Percentiles rank a stretch among this genome's conserved stretches.
Evolutionary conservation across 2,329 filamentous ascomycete genomes (phyloP).

Genomic region (Keithomyces neogunnii): DNA sequence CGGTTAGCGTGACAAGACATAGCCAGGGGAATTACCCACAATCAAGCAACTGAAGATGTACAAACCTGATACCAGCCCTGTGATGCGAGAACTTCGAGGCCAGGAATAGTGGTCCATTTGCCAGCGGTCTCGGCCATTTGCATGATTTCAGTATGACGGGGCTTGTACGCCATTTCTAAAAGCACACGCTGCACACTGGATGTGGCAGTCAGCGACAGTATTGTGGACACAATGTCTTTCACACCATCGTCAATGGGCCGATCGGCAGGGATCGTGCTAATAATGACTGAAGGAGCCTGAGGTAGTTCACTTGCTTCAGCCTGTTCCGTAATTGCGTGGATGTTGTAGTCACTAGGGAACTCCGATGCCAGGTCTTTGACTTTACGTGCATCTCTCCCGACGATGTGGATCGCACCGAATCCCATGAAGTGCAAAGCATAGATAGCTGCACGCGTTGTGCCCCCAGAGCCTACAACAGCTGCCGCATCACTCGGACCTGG

Average conservation of each 20-base stretch:
- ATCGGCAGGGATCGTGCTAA: constrained; percentile 88
- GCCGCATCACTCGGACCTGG: constrained; percentile 38
- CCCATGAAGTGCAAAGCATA: constrained; percentile 79
- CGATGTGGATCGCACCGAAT: constrained; percentile 78
- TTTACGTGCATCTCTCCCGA: constrained; percentile 67
- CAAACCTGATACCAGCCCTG: constrained; percentile 83
- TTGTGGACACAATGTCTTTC: constrained; percentile 50
- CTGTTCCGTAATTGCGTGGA: constrained; percentile 50
- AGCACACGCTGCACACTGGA: constrained; percentile 47
- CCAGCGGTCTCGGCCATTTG: constrained; percentile 62
- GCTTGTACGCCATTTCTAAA: constrained; percentile 96
- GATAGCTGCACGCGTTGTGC: constrained; percentile 84
- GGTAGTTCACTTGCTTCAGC: constrained; percentile 38
- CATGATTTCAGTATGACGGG: constrained; percentile 75
- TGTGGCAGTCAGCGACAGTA: constrained; percentile 32
- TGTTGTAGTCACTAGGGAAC: constrained; percentile 67
- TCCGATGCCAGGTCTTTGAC: constrained; percentile 57
- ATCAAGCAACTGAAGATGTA: constrained; percentile 8
- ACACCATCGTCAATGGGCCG: constrained; percentile 68
- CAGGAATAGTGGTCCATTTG: constrained; percentile 77
- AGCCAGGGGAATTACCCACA: neutral
- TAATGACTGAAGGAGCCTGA: constrained; percentile 55
- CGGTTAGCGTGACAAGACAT: neutral
- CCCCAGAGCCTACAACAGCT: constrained; percentile 83
- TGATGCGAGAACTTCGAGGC: constrained; percentile 79